Base-by-base conservation (phyloP, 2,329 filamentous ascomycete genomes). In the Trichoderma simmonsii region DNA sequence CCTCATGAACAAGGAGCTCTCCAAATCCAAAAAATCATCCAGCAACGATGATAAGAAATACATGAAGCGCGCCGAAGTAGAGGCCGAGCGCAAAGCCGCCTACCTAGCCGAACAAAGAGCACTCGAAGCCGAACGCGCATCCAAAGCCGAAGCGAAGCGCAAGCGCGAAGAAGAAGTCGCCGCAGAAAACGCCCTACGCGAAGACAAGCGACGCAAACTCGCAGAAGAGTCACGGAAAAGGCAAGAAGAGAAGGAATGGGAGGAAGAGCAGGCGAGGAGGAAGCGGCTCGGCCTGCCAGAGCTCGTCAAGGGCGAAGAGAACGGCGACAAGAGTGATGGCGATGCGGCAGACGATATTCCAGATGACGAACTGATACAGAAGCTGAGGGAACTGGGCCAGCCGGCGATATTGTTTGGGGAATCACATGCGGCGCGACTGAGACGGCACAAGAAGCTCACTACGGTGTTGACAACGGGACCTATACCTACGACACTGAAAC, bases 1-100 rank as follows among this genome's bases (percentile, higher is more conserved):
- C 43, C 85, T 99, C 62, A 97, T 99, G 93, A 90, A 93, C 78
- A 92, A 94, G 79, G 94, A 97, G 82, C 96, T 99, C 78, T 90
- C 93, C 78, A 97, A 96, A 82, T 87, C 91, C 76, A 93, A 93
- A 81, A 83, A 87, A 70, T 76, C 82, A 56, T 75, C 83, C 56
- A 76, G 83, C 67, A 74, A 82, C 43, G 81, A 83, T 18, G 78
- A 82, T 51, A 91, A 92, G 78, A 97, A 97, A 82, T 98, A 94
- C 81, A 83, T 93, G 74, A 94, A 93, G 77, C 93, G 94, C 75
- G 91, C 92, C 75, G 95, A 99, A 75, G 81, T 94, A 76, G 96
- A 99, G 86, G 92, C 92, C 68, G 90, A 93, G 77, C 91, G 96
- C 68, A 86, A 92, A 78, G 91, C 90, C 51, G 89, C 91, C 73